phyloP scores from a whole-genome alignment of 2,329 filamentous ascomycete genomes.

The Penicillium concentricum region DNA sequence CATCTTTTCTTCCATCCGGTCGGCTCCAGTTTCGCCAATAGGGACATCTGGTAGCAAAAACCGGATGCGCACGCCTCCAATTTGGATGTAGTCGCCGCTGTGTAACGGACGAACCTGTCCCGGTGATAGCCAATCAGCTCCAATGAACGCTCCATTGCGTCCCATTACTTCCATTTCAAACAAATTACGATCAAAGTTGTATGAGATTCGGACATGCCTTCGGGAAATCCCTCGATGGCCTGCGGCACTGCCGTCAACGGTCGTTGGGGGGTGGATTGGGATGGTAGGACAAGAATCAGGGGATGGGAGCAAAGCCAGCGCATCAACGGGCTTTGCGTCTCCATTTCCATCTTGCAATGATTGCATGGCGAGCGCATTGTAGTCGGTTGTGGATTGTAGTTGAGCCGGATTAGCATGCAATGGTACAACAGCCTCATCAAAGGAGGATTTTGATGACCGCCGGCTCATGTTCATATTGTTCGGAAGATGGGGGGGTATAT shows the following conservation, averaged over 20 bases:
- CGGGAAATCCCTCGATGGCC: conserved; percentile 61
- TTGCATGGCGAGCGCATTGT: conserved; percentile 49
- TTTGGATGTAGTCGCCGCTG: conserved; percentile 59
- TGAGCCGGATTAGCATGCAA: conserved; percentile 40
- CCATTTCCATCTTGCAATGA: conserved; percentile 38
- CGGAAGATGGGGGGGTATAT: conserved; percentile 41
- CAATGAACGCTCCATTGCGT: conserved; percentile 57
- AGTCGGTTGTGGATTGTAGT: conserved; percentile 42
- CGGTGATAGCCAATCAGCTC: conserved; percentile 50
- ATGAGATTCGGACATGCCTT: conserved; percentile 61
- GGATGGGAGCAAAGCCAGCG: conserved; percentile 50
- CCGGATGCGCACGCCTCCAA: conserved; percentile 56
- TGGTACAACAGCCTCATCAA: conserved; percentile 36
- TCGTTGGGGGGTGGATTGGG: conserved; percentile 58
- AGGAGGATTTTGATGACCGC: conserved; percentile 54
- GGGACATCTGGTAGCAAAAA: conserved; percentile 57
- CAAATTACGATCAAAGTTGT: conserved; percentile 55
- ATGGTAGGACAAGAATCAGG: conserved; percentile 56
- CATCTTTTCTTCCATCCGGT: conserved; percentile 45
- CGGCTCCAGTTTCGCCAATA: conserved; percentile 49
- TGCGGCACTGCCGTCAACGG: conserved; percentile 45
- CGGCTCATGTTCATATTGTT: conserved; percentile 38
- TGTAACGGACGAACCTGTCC: conserved; percentile 51
- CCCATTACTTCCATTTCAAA: conserved; percentile 62
- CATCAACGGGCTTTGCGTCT: conserved; percentile 46